Base-by-base conservation (phyloP, 2,329 filamentous ascomycete genomes). In the Talaromyces amestolkiae region DNA sequence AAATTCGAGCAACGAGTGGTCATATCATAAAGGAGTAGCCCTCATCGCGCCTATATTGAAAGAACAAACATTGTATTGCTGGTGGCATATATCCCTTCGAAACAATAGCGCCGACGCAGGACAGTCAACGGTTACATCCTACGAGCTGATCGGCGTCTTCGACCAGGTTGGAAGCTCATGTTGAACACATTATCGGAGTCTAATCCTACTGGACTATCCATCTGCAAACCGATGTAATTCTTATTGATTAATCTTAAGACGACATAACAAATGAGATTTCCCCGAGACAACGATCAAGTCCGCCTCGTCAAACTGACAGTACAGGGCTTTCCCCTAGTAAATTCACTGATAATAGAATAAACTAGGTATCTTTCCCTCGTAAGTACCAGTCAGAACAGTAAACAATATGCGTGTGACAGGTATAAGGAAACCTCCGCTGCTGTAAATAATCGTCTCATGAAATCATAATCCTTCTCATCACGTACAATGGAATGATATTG, bases 301-400 rank as follows among this genome's bases (percentile, higher is more conserved):
- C 87, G 90, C 83, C 89, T 91, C 89, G 86, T 85, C 56, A 54
- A 72, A 75, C 78, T 78, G 85, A 86, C 84, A 88, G 85, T 88
- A 95, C 93, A 97, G 93, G 94, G 94, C 94, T 93, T 97, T 98
- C 94, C 93, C 93, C 92, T 89, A 82, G 78, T 75, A 73, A 70
- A 68, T 71, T 70, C 70, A 74, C 72, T 75, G 71, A 78, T 70
- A 73, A 72, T 72, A 80, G 78, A 22, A 77, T 79, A 81, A 74
- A 74, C 76, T 77, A 77, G 92, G 90, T 97, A 93, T 98, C 94
- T 98, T 98, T 98, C 94, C 94, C 93, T 97, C 93, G 91, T 97
- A 85, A 97, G 93, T 90, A 88, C 89, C 84, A 81, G 85, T 85
- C 87, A 87, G 84, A 84, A 63, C 61, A 63, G 47, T 64, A 58